Evolutionary conservation across 495 filamentous ascomycete species (phyloP).

Genomic region (Trichoderma asperelloides): DNA sequence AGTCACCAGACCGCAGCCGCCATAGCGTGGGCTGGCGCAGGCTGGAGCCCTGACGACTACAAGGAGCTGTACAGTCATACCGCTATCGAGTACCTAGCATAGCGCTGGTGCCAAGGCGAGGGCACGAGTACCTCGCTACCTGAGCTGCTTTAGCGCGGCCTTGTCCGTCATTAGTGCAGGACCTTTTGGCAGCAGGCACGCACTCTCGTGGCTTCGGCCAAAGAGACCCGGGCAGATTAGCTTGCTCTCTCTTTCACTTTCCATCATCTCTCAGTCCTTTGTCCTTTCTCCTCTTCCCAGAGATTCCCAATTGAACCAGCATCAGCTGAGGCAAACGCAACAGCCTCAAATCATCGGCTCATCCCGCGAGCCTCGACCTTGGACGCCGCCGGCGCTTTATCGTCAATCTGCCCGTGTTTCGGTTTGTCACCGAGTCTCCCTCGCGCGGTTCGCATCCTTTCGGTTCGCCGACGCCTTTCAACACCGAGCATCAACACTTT

Average conservation of each 20-base stretch:
- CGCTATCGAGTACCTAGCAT: not conserved
- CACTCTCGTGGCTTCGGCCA: not conserved
- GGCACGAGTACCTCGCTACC: not conserved
- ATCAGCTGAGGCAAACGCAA: not conserved
- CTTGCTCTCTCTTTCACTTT: not conserved
- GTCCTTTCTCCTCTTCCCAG: not conserved
- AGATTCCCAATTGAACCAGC: not conserved
- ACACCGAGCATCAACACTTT: not conserved
- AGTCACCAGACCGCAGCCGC: not conserved
- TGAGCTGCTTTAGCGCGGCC: not conserved
- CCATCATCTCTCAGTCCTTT: not conserved
- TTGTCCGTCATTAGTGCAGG: constrained; percentile 1
- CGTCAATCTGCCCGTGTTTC: not conserved
- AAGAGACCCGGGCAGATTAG: not conserved
- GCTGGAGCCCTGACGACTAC: not conserved
- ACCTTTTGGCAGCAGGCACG: not conserved
- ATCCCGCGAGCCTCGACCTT: not conserved
- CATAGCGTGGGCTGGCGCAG: not conserved
- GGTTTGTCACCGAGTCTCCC: not conserved
- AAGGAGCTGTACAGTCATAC: not conserved
- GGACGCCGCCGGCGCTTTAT: not conserved
- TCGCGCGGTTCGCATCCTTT: not conserved
- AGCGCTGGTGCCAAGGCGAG: not conserved
- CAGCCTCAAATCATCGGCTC: not conserved
- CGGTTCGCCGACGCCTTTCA: not conserved